Evolutionary conservation across 2,329 filamentous ascomycete species (phyloP).

Genomic region (Falciphora oryzae): DNA sequence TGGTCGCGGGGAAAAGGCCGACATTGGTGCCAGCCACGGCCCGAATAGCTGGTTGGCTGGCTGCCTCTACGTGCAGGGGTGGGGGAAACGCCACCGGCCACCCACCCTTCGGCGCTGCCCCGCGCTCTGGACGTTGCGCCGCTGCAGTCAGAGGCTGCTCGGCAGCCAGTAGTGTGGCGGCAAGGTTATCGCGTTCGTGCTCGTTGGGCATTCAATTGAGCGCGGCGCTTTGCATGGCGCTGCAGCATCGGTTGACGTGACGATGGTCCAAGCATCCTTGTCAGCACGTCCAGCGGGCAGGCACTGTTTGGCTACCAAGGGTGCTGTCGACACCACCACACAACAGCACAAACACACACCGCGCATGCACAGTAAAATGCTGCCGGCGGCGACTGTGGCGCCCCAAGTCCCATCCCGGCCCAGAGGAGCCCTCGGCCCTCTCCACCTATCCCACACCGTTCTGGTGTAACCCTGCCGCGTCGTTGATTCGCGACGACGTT

Average conservation of each 20-base stretch:
- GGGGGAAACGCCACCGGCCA: background rate
- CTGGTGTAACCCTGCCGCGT: background rate
- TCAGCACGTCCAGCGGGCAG: no score
- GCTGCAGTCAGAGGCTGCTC: background rate
- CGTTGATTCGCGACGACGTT: background rate
- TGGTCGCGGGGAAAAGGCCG: conserved; percentile 1
- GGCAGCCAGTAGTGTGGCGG: background rate
- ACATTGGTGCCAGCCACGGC: conserved; percentile 1
- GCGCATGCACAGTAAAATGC: background rate
- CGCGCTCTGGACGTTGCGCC: no score
- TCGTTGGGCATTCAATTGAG: background rate
- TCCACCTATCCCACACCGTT: background rate
- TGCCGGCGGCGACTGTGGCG: background rate
- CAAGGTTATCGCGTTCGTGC: background rate
- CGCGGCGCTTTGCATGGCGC: background rate
- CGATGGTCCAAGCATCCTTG: background rate
- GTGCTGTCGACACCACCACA: no score
- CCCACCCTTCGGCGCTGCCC: background rate
- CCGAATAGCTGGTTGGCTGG: background rate
- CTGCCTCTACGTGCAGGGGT: background rate
- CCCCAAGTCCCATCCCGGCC: background rate
- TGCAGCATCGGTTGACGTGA: background rate
- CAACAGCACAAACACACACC: background rate
- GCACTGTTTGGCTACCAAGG: no score
- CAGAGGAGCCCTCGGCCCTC: background rate